phyloP scores from a whole-genome alignment of 2,329 filamentous ascomycete genomes.

The Fusarium drepaniforme region DNA sequence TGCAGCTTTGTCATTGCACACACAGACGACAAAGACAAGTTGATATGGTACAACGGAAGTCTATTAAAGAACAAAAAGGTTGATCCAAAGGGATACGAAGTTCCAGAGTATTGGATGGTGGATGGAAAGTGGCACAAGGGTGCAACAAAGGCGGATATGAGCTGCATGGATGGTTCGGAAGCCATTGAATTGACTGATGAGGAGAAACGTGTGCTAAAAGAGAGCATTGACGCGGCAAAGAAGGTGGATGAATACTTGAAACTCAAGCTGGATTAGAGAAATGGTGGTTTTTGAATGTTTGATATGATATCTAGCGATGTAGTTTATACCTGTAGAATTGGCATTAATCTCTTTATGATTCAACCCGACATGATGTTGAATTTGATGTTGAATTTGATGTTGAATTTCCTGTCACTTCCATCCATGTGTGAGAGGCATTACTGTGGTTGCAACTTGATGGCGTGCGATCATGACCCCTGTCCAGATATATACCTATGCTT shows the following conservation, averaged over 20 bases:
- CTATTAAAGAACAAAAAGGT: conserved; percentile 53
- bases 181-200: conserved; percentile 2
- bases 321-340: neutral
- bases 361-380: too few relatives aligned
- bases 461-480: too few relatives aligned
- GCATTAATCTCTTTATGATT: neutral
- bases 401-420: neutral
- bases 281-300: neutral
- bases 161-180: conserved; percentile 49
- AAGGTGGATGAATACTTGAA: conserved; percentile 16
- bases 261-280: neutral
- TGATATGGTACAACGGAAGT: conserved; percentile 58
- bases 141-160: conserved; percentile 46
- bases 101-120: conserved; percentile 54
- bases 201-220: conserved; percentile 11
- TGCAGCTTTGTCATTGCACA: conserved; percentile 58
- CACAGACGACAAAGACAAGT: conserved; percentile 48
- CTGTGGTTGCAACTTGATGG: neutral
- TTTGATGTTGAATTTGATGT: too few relatives aligned
- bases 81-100: conserved; percentile 43
- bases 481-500: too few relatives aligned
- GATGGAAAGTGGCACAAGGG: conserved; percentile 53
- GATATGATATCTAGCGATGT: neutral
- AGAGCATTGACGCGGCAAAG: conserved; percentile 23
- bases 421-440: neutral